phyloP scores from a whole-genome alignment of 1,284 basidiomycete species.

The Chalciporus sp. region DNA sequence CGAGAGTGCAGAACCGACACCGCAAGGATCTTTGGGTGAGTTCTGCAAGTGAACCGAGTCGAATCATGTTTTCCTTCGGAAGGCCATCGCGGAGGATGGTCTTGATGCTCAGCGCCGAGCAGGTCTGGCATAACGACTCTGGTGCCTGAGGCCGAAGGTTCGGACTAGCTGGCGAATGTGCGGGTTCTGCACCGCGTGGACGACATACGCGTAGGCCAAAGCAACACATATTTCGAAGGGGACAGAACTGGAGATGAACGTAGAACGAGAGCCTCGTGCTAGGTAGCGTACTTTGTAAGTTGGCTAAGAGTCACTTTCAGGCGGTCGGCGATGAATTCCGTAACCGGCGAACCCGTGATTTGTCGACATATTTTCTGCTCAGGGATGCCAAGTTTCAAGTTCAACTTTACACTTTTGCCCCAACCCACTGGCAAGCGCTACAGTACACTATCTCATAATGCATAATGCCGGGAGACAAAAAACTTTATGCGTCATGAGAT shows the following conservation, averaged over 20 bases:
- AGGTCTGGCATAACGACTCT: slow-evolving; percentile 3
- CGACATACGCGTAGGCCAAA: not conserved
- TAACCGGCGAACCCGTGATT: no score
- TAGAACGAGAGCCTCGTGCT: not conserved
- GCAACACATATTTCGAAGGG: not conserved
- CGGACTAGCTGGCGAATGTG: not conserved
- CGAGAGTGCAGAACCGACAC: slow-evolving; percentile 20
- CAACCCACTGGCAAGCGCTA: no score
- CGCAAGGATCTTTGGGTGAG: slow-evolving; percentile 9
- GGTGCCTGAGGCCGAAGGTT: not conserved
- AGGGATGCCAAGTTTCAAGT: no score
- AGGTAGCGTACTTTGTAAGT: no score
- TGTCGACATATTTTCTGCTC: no score
- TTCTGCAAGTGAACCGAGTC: slow-evolving; percentile 16
- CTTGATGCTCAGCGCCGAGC: slow-evolving; percentile 14
- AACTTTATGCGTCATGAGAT: no score
- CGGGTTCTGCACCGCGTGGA: not conserved
- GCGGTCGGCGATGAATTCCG: no score
- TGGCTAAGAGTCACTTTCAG: no score
- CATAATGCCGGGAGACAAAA: no score
- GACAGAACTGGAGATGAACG: not conserved
- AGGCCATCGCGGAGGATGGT: slow-evolving; percentile 19
- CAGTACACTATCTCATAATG: no score
- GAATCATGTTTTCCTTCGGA: not conserved
- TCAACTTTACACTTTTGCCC: no score